Evolutionary conservation across 2,329 filamentous ascomycete species (phyloP).

Genomic region (Arthroderma sp.): DNA sequence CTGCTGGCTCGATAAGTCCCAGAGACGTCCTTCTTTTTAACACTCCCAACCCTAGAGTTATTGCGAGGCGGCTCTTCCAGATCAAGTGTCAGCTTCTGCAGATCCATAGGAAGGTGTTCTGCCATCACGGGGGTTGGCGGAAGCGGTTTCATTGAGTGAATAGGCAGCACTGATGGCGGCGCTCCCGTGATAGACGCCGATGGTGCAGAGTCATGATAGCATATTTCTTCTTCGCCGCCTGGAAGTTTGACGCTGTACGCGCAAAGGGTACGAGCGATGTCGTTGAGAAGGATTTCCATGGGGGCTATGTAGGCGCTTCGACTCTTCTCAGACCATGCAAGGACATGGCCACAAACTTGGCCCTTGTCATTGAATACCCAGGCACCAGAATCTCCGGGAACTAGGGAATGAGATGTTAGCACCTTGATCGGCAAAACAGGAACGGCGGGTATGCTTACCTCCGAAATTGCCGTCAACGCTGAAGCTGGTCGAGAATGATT

Average conservation of each 20-base stretch:
- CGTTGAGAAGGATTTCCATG: slow-evolving; percentile 79
- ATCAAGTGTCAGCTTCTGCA: slow-evolving; percentile 12
- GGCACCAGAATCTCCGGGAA: slow-evolving; percentile 83
- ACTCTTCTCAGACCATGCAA: slow-evolving; percentile 74
- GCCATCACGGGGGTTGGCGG: neutral
- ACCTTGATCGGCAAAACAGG: slow-evolving; percentile 1
- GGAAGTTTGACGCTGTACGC: slow-evolving; percentile 61
- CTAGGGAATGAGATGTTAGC: slow-evolving; percentile 23
- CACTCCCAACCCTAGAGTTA: neutral
- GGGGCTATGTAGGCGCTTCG: slow-evolving; percentile 83
- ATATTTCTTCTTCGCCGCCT: slow-evolving; percentile 26
- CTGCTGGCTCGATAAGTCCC: slow-evolving; percentile 16
- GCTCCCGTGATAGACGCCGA: neutral
- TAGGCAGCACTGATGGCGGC: neutral
- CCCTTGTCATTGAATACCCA: slow-evolving; percentile 85
- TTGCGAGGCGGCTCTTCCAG: slow-evolving; percentile 5
- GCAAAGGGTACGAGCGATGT: slow-evolving; percentile 68
- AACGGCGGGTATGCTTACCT: slow-evolving; percentile 25
- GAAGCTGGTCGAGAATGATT: slow-evolving; percentile 64
- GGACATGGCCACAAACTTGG: slow-evolving; percentile 73
- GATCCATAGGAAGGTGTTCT: slow-evolving; percentile 13
- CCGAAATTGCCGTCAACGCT: slow-evolving; percentile 50
- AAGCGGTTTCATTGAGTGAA: neutral
- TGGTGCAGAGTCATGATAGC: neutral
- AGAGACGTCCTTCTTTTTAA: slow-evolving; percentile 15